Evolutionary conservation across 2,329 filamentous ascomycete species (phyloP), one percentile per base, ranked within the genome.

Genomic region (Trichophyton mentagrophytes): DNA sequence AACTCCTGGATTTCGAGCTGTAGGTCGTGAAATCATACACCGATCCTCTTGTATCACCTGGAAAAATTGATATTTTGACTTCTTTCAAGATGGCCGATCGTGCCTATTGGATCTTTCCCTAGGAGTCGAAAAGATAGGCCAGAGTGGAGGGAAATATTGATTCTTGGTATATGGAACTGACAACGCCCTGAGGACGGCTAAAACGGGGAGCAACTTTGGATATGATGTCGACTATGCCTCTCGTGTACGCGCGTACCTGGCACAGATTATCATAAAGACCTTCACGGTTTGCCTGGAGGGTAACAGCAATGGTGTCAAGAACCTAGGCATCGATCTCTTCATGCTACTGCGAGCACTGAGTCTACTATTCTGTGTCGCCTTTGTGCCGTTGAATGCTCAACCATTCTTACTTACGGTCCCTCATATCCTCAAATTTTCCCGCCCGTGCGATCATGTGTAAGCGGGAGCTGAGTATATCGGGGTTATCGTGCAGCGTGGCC

Each of bases 401-500:
- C n/a, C 5, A 9, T n/a, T 7, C 36, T 30, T 38, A 36, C 30
- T 27, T 55, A 9, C 51, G 27, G 30, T 15, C 33, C n/a, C 30
- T 55, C 51, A 36, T 36, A 25, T 55, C 33, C 25, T n/a, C 13
- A 17, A 38, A 7, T 38, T 38, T 38, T 20, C 9, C 5, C 33
- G n/a, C 33, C n/a, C 51, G 51, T 55, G 51, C 30, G 27, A 30
- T 55, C 51, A 55, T 55, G 51, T 55, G 30, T 27, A 27, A 55
- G 51, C 30, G 51, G 51, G 51, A 55, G 51, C 51, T 55, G 51
- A 55, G 51, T 55, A 55, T 55, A 55, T 55, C 51, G 51, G 51
- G 27, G 51, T 55, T 55, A 55, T 36, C 22, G 51, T 55, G 25
- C 51, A 36, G 51, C n/a, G 27, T 55, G 51, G 51, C 51, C 51